These are phyloP conservation scores for Aspergillus sp. DNA, from an alignment of 2,329 filamentous ascomycete genomes.

Conservation along the genomic window DNA sequence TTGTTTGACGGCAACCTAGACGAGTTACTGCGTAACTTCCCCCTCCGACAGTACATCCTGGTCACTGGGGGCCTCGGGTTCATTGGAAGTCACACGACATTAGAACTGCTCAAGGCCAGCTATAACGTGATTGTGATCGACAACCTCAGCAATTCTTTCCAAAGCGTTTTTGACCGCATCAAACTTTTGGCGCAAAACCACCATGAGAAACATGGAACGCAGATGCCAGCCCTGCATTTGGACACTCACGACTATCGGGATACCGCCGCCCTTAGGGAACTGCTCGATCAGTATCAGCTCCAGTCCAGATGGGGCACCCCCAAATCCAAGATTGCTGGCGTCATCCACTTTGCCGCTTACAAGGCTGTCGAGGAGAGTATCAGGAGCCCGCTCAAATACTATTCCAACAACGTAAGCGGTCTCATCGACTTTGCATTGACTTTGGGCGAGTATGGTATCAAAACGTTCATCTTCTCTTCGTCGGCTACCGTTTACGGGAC, in stretches of 20 bases:
- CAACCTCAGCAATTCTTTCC: slow-evolving; percentile 47
- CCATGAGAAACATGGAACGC: slow-evolving; percentile 44
- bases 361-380: slow-evolving; percentile 71
- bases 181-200: slow-evolving; percentile 36
- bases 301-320: slow-evolving; percentile 39
- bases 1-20: slow-evolving; percentile 52
- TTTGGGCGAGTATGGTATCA: slow-evolving; percentile 64
- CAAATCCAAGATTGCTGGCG: slow-evolving; percentile 60
- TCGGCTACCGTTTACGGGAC: slow-evolving; percentile 70
- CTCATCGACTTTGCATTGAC: slow-evolving; percentile 63
- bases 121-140: slow-evolving; percentile 50
- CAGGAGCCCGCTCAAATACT: slow-evolving; percentile 64
- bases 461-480: slow-evolving; percentile 70
- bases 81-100: slow-evolving; percentile 49
- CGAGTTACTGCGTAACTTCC: slow-evolving; percentile 47
- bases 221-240: slow-evolving; percentile 52
- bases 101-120: slow-evolving; percentile 46
- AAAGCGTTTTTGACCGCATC: slow-evolving; percentile 42
- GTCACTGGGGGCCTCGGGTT: slow-evolving; percentile 49
- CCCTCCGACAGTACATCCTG: slow-evolving; percentile 48
- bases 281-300: slow-evolving; percentile 50
- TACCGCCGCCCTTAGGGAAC: slow-evolving; percentile 45
- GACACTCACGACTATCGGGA: slow-evolving; percentile 56
- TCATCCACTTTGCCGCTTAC: slow-evolving; percentile 73
- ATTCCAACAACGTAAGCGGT: slow-evolving; percentile 69